These are phyloP conservation scores for Verbascum thapsus DNA, from an alignment of 257 asterid genomes.

Conservation along the genomic window DNA sequence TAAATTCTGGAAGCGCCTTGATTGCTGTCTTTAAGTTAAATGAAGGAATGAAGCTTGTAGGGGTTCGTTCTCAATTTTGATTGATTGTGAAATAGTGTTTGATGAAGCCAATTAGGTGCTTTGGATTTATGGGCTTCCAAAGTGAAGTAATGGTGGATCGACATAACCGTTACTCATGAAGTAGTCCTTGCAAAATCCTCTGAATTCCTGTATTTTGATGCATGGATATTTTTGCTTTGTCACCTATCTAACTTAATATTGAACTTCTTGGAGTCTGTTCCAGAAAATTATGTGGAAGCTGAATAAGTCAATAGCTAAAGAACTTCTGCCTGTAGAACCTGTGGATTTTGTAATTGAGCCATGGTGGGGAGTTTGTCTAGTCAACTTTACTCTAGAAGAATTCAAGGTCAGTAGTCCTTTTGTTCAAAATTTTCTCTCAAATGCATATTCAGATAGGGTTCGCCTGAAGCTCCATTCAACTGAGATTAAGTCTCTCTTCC, in stretches of 20 bases:
- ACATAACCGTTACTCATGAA: conserved; percentile 15
- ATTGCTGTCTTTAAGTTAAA: conserved; percentile 17
- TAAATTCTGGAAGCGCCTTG: conserved; percentile 23
- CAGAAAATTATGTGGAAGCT: conserved; percentile 99
- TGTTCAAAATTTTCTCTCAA: conserved; percentile 23
- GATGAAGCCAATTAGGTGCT: conserved; percentile 28
- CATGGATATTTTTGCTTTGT: conserved; percentile 24
- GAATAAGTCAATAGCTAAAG: conserved; percentile 97
- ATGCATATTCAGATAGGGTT: conserved; percentile 22
- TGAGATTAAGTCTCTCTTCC: conserved; percentile 19
- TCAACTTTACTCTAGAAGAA: conserved; percentile 96
- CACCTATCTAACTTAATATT: conserved; percentile 38
- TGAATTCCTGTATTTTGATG: conserved; percentile 12
- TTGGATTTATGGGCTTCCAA: conserved; percentile 10
- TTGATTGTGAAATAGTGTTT: conserved; percentile 31
- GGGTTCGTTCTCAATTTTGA: not conserved
- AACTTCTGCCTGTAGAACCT: conserved; percentile 87
- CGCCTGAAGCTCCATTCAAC: conserved; percentile 19
- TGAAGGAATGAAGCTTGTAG: not conserved
- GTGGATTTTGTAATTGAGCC: conserved; percentile 91
- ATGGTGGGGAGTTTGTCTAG: conserved; percentile 99
- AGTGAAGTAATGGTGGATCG: conserved; percentile 21
- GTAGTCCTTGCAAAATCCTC: conserved; percentile 22
- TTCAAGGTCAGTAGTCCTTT: conserved; percentile 69
- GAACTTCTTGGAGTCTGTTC: conserved; percentile 49